A percentile compares a stretch with the other conserved stretches of the same genome.
These are phyloP conservation scores for Penicillium sp. DNA, from an alignment of 2,329 filamentous ascomycete genomes.

Conservation along the genomic window DNA sequence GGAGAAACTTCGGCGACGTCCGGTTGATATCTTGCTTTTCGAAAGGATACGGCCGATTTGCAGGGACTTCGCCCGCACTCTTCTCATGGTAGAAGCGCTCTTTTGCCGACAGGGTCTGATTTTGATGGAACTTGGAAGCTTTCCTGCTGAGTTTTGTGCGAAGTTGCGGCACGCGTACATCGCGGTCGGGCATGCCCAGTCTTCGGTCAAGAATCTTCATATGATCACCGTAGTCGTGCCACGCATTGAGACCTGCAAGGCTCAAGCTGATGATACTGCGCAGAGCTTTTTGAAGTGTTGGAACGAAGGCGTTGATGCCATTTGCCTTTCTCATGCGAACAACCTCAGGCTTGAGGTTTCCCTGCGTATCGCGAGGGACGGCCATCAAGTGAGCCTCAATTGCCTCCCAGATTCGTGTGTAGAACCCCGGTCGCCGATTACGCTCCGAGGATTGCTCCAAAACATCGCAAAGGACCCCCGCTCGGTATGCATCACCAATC, in stretches of 20 bases:
- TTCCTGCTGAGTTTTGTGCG: conserved; percentile 9
- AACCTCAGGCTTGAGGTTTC: conserved; percentile 9
- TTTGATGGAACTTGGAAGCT: not conserved
- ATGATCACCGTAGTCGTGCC: conserved; percentile 23
- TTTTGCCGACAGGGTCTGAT: conserved; percentile 3
- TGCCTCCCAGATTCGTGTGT: conserved; percentile 27
- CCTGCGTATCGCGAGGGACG: conserved; percentile 5
- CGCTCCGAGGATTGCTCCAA: conserved; percentile 17
- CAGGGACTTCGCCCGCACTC: conserved; percentile 16
- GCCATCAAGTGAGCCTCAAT: conserved; percentile 29
- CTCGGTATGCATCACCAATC: conserved; percentile 34
- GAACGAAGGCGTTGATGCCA: conserved; percentile 27
- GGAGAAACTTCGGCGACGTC: conserved; percentile 10
- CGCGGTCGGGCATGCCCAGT: conserved; percentile 16
- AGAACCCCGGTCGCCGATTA: conserved; percentile 24
- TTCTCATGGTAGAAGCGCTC: conserved; percentile 24
- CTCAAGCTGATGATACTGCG: conserved; percentile 28
- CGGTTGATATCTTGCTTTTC: conserved; percentile 20
- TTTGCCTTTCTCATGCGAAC: conserved; percentile 17
- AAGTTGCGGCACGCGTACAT: conserved; percentile 17
- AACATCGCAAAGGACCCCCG: conserved; percentile 29
- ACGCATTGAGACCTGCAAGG: conserved; percentile 26
- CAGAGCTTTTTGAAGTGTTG: conserved; percentile 23
- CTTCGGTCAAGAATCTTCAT: conserved; percentile 14
- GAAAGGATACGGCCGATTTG: conserved; percentile 24